These are phyloP conservation scores for Kwoniella heveanensis DNA, from an alignment of 768 basidiomycete species.

Conservation along the genomic window DNA sequence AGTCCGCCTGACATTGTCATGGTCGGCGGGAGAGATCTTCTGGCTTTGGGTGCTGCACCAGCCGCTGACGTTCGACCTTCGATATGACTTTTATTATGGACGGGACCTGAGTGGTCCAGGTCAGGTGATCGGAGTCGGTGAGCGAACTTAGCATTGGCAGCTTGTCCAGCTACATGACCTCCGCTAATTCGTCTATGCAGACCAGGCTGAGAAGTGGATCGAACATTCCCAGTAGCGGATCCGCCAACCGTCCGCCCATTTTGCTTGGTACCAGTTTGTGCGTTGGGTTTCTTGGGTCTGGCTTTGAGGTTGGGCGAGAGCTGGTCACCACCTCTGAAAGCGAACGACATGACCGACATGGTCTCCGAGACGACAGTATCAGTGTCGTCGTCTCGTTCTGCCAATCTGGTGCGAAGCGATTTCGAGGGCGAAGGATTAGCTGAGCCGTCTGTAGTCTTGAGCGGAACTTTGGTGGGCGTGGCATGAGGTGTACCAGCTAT, in stretches of 20 bases:
- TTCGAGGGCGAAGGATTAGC: conserved; percentile 64
- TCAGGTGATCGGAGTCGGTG: conserved; percentile 74
- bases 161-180: conserved; percentile 27
- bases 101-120: conserved; percentile 11
- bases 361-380: conserved; percentile 58
- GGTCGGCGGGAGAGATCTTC: conserved; percentile 42
- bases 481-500: conserved; percentile 58
- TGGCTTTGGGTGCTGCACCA: conserved; percentile 16
- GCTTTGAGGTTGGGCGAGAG: conserved; percentile 11
- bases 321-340: conserved; percentile 46
- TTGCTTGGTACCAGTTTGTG: neutral
- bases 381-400: conserved; percentile 54
- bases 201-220: conserved; percentile 56
- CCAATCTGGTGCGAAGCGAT: conserved; percentile 33
- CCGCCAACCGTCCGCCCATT: conserved; percentile 45
- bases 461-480: conserved; percentile 57
- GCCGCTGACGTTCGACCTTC: conserved; percentile 13
- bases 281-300: neutral
- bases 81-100: conserved; percentile 1
- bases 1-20: conserved; percentile 24
- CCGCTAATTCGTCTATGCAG: conserved; percentile 21
- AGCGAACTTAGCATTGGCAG: conserved; percentile 88
- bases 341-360: conserved; percentile 52
- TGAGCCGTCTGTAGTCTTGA: conserved; percentile 66
- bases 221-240: conserved; percentile 60